Conservation (phyloP, 2,329 filamentous ascomycete genomes). For the Claviceps digitariae region DNA sequence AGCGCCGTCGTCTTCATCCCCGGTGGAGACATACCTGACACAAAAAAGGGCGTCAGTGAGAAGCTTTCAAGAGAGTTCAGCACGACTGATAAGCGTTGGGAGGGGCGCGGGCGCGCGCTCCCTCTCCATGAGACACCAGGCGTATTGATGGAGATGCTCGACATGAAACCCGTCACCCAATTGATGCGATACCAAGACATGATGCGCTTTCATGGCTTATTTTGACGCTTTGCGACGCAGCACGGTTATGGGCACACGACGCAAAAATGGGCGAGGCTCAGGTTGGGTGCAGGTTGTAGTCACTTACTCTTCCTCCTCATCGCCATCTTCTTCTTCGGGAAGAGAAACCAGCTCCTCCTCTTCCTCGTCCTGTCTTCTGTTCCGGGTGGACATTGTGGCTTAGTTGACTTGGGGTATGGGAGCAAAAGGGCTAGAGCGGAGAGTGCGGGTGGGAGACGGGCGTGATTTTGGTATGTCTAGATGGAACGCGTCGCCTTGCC, state of each 20-base stretch:
- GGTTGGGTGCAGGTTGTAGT: background rate
- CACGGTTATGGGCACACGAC: no score
- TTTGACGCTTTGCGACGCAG: background rate
- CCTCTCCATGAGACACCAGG: background rate
- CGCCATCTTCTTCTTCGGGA: slow-evolving; percentile 36
- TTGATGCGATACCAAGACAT: background rate
- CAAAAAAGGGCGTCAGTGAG: background rate
- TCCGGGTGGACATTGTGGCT: slow-evolving; percentile 33
- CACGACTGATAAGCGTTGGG: background rate
- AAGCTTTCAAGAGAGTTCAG: background rate
- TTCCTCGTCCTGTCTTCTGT: slow-evolving; percentile 46
- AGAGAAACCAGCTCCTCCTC: slow-evolving; percentile 42
- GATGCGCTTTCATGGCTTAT: background rate
- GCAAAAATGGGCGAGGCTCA: background rate
- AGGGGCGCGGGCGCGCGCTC: background rate
- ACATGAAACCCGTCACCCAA: background rate
- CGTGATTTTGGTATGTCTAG: slow-evolving; percentile 1
- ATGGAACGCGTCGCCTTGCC: slow-evolving; percentile 1
- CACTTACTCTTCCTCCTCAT: slow-evolving; percentile 42
- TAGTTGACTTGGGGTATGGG: background rate
- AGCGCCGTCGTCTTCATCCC: slow-evolving; percentile 27
- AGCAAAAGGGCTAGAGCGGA: background rate
- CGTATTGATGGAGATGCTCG: background rate
- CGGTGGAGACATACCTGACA: slow-evolving; percentile 22
- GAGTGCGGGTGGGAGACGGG: background rate